Evolutionary conservation across 2,329 filamentous ascomycete species (phyloP).

Genomic region (Pseudopithomyces chartarum): DNA sequence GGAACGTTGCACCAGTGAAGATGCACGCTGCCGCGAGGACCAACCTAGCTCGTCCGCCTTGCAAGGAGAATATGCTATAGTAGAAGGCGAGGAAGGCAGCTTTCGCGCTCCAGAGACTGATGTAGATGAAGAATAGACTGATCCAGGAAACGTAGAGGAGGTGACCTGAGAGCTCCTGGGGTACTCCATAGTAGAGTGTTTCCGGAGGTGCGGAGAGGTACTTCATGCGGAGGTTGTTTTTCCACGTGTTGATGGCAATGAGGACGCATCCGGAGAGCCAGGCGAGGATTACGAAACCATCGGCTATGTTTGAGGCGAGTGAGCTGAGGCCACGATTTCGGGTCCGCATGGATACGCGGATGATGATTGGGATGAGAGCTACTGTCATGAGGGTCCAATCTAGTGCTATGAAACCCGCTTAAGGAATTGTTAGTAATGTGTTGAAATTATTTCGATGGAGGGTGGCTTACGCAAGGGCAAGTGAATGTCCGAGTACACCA

Average conservation of each 20-base stretch:
- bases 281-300: constrained; percentile 28
- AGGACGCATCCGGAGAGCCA: constrained; percentile 29
- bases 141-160: constrained; percentile 40
- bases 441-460: not conserved
- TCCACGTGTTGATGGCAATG: constrained; percentile 35
- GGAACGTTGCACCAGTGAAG: constrained; percentile 32
- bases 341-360: constrained; percentile 27
- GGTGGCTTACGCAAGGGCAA: constrained; percentile 26
- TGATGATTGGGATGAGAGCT: constrained; percentile 32
- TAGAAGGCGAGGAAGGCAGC: constrained; percentile 39
- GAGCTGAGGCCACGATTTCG: constrained; percentile 19
- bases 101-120: constrained; percentile 33
- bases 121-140: constrained; percentile 39
- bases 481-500: constrained; percentile 30
- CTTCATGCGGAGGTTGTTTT: constrained; percentile 33
- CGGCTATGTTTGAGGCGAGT: constrained; percentile 24
- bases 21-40: constrained; percentile 21
- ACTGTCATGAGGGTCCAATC: constrained; percentile 35
- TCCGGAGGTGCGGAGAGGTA: constrained; percentile 18
- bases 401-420: constrained; percentile 35
- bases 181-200: constrained; percentile 32
- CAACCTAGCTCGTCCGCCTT: constrained; percentile 21
- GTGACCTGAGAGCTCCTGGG: constrained; percentile 25
- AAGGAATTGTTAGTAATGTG: constrained; percentile 4
- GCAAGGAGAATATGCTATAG: constrained; percentile 32